Conservation (phyloP, 345 rosid species). For the Nasturtium officinale region DNA sequence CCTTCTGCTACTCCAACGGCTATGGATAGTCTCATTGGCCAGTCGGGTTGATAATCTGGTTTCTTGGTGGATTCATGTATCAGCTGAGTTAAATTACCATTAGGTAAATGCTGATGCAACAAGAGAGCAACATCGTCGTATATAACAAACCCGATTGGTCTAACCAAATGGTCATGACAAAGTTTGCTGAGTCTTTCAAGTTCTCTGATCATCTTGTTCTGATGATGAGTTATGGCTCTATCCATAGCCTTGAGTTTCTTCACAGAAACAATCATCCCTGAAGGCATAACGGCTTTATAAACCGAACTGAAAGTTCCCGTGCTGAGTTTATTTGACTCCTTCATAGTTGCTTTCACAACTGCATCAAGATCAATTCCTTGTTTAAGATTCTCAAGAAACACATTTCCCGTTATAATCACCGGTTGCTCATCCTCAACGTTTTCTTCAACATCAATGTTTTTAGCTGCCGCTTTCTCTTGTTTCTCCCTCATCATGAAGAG, state of each 20-base stretch:
- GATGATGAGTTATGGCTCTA: conserved; percentile 79
- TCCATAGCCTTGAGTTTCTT: conserved; percentile 90
- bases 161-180: conserved; percentile 82
- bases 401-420: conserved; percentile 68
- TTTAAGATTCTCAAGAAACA: conserved; percentile 81
- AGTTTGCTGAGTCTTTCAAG: conserved; percentile 94
- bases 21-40: conserved; percentile 83
- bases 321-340: conserved; percentile 79
- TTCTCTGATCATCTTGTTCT: conserved; percentile 93
- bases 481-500: conserved; percentile 95
- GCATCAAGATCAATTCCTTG: conserved; percentile 94
- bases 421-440: conserved; percentile 56
- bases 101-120: conserved; percentile 78
- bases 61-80: conserved; percentile 74
- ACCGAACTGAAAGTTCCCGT: conserved; percentile 88
- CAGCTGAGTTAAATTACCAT: conserved; percentile 80
- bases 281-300: conserved; percentile 93
- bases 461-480: conserved; percentile 76
- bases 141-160: conserved; percentile 83
- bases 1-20: conserved; percentile 95
- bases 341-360: conserved; percentile 75
- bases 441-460: conserved; percentile 54
- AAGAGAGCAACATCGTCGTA: conserved; percentile 93
- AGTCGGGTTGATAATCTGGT: conserved; percentile 72
- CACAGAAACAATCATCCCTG: conserved; percentile 78